Evolutionary conservation across 2,329 filamentous ascomycete species (phyloP), one percentile per base, ranked within the genome.

Genomic region (Verticillium isaacii): DNA sequence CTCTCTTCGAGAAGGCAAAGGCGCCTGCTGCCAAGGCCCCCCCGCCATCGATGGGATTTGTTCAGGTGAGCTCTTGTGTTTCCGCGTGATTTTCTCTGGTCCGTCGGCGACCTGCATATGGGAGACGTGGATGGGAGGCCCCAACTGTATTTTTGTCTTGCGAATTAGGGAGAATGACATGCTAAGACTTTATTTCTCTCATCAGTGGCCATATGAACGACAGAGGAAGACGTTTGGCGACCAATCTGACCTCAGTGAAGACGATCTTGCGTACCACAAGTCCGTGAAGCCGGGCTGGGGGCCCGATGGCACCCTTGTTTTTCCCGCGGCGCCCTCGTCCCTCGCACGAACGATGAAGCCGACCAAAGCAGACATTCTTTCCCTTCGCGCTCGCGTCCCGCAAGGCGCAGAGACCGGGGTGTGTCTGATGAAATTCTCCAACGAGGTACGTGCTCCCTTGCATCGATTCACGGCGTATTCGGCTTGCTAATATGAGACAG

Each of bases 201-300:
- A 77, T 71, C 86, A 96, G 92, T 96, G 89, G 86, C 92, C 92
- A 59, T 95, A 95, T 79, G 85, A 91, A 74, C 91, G 92, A 79
- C 87, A 88, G 76, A 80, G 88, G 66, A 92, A 93, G 71, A 86
- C 85, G 45, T 83, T 86, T 69, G 79, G 85, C 66, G 80, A 89
- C 69, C 80, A 84, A 67, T 80, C 76, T 62, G 76, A 88, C 61
- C 82, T 93, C 80, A 82, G 82, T 68, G 80, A 84, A 56, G 75
- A 78, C 62, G 90, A 94, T 66, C 83, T 83, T 69, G 82, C 79
- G 32, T 95, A 89, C 73, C 90, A 92, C 75, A 81, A 85, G 65
- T 88, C 86, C 55, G 85, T 90, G 73, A 92, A 92, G 68, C 91
- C 92, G 32, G 87, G 85, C 58, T 97, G 94, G 90, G 88, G 89